A percentile compares a stretch with the other conserved stretches of the same genome.
Evolutionary conservation across 306 rosid genomes (phyloP).

Genomic region (Quercus suber): DNA sequence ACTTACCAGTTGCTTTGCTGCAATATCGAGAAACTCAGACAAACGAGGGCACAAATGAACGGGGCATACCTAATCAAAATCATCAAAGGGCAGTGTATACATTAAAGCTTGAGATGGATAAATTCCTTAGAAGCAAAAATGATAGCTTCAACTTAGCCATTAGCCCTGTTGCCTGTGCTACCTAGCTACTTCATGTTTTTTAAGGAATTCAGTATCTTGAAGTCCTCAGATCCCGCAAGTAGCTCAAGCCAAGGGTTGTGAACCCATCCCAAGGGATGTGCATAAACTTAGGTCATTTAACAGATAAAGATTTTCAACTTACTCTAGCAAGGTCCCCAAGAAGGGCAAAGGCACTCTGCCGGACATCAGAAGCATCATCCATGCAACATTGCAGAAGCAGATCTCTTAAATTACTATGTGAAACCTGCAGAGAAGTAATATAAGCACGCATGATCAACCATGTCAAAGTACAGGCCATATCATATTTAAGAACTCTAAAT

Average conservation of each 20-base stretch:
- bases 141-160: not conserved
- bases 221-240: not conserved
- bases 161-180: constrained; percentile 4
- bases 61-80: constrained; percentile 73
- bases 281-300: not conserved
- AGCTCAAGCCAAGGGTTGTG: not conserved
- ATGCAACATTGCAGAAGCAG: constrained; percentile 81
- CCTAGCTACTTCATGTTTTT: not conserved
- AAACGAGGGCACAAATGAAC: constrained; percentile 80
- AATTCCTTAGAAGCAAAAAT: not conserved
- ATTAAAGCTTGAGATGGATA: constrained; percentile 3
- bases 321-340: constrained; percentile 99
- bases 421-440: constrained; percentile 51
- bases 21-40: constrained; percentile 81
- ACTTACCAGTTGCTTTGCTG: constrained; percentile 91
- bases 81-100: constrained; percentile 9
- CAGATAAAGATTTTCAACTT: constrained; percentile 36
- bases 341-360: constrained; percentile 95
- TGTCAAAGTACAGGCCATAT: constrained; percentile 1
- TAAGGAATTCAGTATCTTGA: not conserved
- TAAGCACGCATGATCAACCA: constrained; percentile 18
- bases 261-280: not conserved
- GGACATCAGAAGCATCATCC: constrained; percentile 92
- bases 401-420: constrained; percentile 79
- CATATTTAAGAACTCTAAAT: not conserved